These are phyloP conservation scores for Sutorius australiensis DNA, from an alignment of 768 basidiomycete genomes.

Conservation along the genomic window DNA sequence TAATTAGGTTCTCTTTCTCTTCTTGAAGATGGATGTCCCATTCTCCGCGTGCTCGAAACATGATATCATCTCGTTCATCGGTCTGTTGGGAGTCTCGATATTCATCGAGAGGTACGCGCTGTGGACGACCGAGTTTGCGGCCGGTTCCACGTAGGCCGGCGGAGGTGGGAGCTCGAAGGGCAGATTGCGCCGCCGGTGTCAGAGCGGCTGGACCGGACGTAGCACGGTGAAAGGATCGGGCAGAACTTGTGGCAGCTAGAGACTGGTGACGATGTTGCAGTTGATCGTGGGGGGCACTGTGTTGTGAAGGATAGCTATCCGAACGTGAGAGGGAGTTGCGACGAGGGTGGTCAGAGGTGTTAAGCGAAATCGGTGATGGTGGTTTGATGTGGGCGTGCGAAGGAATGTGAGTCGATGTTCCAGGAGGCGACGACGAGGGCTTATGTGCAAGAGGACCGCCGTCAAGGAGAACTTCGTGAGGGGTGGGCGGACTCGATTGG, in stretches of 20 bases:
- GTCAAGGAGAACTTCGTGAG: slow-evolving; percentile 32
- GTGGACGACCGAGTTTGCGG: slow-evolving; percentile 34
- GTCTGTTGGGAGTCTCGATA: slow-evolving; percentile 29
- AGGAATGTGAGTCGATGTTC: slow-evolving; percentile 15
- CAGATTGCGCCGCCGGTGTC: slow-evolving; percentile 29
- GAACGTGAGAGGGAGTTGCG: slow-evolving; percentile 61
- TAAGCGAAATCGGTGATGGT: slow-evolving; percentile 34
- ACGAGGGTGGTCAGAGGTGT: slow-evolving; percentile 37
- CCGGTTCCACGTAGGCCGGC: slow-evolving; percentile 34
- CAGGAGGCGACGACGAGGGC: slow-evolving; percentile 24
- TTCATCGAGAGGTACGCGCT: slow-evolving; percentile 38
- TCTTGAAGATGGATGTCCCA: slow-evolving; percentile 32
- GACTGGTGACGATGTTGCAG: slow-evolving; percentile 30
- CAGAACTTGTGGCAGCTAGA: slow-evolving; percentile 15
- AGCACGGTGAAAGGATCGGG: slow-evolving; percentile 63
- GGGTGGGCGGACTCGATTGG: slow-evolving; percentile 41
- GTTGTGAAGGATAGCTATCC: slow-evolving; percentile 56
- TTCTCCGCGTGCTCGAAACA: slow-evolving; percentile 27
- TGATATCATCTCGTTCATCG: slow-evolving; percentile 35
- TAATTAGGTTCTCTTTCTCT: slow-evolving; percentile 39
- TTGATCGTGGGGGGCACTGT: slow-evolving; percentile 28
- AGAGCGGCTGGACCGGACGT: slow-evolving; percentile 53
- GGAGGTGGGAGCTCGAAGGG: slow-evolving; percentile 28
- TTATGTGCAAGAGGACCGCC: slow-evolving; percentile 21
- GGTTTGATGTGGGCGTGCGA: slow-evolving; percentile 24